A percentile compares a stretch with the other conserved stretches of the same genome.
These are phyloP conservation scores for Trichophyton equinum DNA, from an alignment of 2,329 filamentous ascomycete genomes.

Conservation along the genomic window DNA sequence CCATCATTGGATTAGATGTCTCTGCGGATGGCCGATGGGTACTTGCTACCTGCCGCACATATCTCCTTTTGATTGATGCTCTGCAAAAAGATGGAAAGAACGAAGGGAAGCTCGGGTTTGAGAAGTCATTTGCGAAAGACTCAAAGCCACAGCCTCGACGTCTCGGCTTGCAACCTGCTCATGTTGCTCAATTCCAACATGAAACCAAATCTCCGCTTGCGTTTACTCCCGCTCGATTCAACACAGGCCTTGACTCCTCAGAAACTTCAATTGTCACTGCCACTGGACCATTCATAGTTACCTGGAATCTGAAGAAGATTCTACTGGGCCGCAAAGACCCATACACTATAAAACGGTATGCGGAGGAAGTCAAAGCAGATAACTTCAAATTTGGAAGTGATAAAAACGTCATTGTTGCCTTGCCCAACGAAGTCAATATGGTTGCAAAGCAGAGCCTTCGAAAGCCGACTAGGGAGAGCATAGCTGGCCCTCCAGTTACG, in stretches of 20 bases:
- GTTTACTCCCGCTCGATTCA: constrained; percentile 90
- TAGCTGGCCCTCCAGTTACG: constrained; percentile 49
- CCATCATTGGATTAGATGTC: constrained; percentile 88
- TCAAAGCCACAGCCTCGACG: constrained; percentile 86
- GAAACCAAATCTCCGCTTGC: constrained; percentile 77
- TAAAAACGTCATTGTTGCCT: constrained; percentile 93
- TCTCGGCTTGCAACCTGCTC: constrained; percentile 74
- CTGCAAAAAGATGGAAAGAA: constrained; percentile 90
- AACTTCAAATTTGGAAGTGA: constrained; percentile 97
- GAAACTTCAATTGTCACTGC: constrained; percentile 96
- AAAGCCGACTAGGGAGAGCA: constrained; percentile 84
- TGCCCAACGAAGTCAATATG: constrained; percentile 98
- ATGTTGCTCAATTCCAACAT: constrained; percentile 94
- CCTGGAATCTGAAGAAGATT: constrained; percentile 90
- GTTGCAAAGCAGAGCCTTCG: constrained; percentile 75
- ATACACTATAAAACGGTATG: constrained; percentile 93
- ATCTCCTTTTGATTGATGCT: constrained; percentile 84
- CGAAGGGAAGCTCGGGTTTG: constrained; percentile 94
- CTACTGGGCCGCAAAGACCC: constrained; percentile 68
- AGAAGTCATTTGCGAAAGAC: constrained; percentile 83
- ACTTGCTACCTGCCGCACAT: constrained; percentile 84
- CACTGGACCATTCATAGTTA: constrained; percentile 90
- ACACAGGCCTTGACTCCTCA: constrained; percentile 64
- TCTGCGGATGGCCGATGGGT: constrained; percentile 95
- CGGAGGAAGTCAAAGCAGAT: constrained; percentile 90